Percentiles rank a stretch among this genome's conserved stretches.
phyloP scores from a whole-genome alignment of 345 rosid genomes.

The Clausena lansium region DNA sequence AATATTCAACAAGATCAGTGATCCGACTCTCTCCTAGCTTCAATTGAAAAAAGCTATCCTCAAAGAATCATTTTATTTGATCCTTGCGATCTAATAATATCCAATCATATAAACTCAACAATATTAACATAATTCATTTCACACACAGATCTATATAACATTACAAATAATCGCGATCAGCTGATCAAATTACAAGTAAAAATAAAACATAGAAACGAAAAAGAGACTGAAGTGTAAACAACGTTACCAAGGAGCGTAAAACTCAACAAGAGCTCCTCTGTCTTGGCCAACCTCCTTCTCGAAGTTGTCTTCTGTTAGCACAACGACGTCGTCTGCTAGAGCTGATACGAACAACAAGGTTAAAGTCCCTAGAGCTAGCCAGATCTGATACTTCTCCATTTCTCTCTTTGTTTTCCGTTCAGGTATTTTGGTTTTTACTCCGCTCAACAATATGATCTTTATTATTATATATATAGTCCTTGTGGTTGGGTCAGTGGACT shows the following conservation, averaged over 20 bases:
- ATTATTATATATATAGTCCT: background rate
- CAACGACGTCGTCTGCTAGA: conserved; percentile 76
- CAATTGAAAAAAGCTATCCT: background rate
- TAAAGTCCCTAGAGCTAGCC: conserved; percentile 40
- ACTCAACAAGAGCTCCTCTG: conserved; percentile 91
- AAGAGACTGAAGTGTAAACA: background rate
- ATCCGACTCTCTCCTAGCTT: background rate
- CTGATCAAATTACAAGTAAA: background rate
- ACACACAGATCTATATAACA: conserved; percentile 28
- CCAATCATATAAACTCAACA: background rate
- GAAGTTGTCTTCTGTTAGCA: conserved; percentile 84
- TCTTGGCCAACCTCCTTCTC: conserved; percentile 94
- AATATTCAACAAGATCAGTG: background rate
- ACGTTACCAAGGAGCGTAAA: conserved; percentile 95
- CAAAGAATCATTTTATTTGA: background rate
- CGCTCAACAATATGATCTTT: background rate
- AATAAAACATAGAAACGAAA: background rate
- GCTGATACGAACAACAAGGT: conserved; percentile 57
- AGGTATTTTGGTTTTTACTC: background rate
- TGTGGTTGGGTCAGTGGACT: background rate
- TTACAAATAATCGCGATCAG: conserved; percentile 19
- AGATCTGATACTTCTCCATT: conserved; percentile 77
- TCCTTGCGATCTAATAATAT: background rate
- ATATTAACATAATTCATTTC: background rate
- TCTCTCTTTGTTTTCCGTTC: conserved; percentile 10